Evolutionary conservation across 805 yeast species (phyloP).

Genomic region (Wickerhamiella vanderwaltii): DNA sequence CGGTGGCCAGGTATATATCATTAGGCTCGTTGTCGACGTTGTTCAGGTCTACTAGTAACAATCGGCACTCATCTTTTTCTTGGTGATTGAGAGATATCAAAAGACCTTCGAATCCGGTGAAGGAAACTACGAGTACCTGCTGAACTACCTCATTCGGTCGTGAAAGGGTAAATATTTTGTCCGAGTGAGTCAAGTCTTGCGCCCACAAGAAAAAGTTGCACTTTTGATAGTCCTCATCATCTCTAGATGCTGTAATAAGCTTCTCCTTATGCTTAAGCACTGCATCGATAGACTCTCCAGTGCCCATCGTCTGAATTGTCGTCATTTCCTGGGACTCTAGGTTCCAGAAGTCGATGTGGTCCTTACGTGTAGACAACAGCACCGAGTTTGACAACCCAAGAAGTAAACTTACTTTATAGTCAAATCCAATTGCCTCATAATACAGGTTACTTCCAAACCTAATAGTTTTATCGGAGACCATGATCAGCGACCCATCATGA

Average conservation of each 20-base stretch:
- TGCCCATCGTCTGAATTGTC: background rate
- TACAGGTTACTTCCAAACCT: background rate
- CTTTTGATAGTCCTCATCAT: background rate
- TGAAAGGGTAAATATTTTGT: background rate
- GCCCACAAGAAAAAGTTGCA: background rate
- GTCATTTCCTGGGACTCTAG: background rate
- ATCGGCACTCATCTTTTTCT: background rate
- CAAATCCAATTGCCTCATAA: background rate
- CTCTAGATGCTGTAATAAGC: slow-evolving; percentile 1
- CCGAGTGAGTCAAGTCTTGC: background rate
- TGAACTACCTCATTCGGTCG: background rate
- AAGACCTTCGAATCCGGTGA: background rate
- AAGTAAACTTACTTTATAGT: background rate
- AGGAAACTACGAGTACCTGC: background rate
- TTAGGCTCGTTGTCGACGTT: background rate
- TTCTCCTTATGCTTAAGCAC: background rate
- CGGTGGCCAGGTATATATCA: background rate
- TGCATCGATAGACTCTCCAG: background rate
- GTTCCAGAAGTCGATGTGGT: background rate
- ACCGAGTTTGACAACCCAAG: background rate
- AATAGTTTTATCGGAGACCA: background rate
- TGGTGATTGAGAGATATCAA: slow-evolving; percentile 3
- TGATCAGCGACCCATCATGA: background rate
- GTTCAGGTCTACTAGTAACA: background rate
- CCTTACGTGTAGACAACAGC: background rate